Evolutionary conservation across 768 basidiomycete genomes (phyloP).

Genomic region (Tricholoma saponaceum): DNA sequence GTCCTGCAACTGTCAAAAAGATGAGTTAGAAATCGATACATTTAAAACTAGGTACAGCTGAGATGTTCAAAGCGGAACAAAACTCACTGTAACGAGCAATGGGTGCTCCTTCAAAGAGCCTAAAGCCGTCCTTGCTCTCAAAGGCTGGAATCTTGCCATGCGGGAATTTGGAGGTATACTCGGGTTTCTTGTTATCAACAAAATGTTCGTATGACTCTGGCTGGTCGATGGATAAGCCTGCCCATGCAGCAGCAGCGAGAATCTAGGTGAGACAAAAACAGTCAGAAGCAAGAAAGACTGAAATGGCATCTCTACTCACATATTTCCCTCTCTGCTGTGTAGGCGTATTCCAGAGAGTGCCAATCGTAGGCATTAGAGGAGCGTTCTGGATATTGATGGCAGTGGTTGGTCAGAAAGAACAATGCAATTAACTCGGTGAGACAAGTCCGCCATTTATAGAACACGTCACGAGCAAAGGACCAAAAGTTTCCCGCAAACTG

Average conservation of each 20-base stretch:
- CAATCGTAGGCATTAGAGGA: constrained; percentile 32
- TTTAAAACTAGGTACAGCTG: neutral
- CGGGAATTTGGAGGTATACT: constrained; percentile 71
- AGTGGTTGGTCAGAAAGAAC: neutral
- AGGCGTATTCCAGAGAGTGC: constrained; percentile 58
- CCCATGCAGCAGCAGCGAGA: constrained; percentile 55
- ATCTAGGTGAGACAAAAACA: constrained; percentile 28
- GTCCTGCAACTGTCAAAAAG: constrained; percentile 57
- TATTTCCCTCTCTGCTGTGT: constrained; percentile 38
- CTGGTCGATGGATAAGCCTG: constrained; percentile 52
- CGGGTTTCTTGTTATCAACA: constrained; percentile 66
- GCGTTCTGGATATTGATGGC: constrained; percentile 34
- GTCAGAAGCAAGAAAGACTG: neutral
- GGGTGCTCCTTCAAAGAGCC: constrained; percentile 69
- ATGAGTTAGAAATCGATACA: constrained; percentile 8
- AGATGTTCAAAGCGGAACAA: constrained; percentile 17
- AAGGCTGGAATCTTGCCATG: constrained; percentile 83
- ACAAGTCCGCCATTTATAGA: neutral
- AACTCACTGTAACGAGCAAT: constrained; percentile 89
- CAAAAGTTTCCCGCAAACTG: too few species aligned
- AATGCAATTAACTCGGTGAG: neutral
- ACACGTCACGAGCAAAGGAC: constrained; percentile 1
- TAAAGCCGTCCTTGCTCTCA: constrained; percentile 73
- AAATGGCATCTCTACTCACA: constrained; percentile 33
- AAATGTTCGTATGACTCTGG: constrained; percentile 53